Evolutionary conservation across 306 rosid species (phyloP).

Genomic region (Trichosanthes truncata): DNA sequence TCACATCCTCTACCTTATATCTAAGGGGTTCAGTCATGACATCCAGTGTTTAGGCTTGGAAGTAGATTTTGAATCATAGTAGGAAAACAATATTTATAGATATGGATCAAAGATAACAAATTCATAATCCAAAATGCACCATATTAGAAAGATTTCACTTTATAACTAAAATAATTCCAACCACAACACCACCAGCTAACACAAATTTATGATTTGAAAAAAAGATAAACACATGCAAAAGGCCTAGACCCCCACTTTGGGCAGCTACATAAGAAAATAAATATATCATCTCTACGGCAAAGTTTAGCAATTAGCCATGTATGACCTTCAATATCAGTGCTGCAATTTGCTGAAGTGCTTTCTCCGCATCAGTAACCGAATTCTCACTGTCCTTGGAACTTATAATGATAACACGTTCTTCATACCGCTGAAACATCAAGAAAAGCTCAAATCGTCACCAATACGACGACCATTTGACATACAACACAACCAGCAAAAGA

Average conservation of each 20-base stretch:
- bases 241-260: neutral
- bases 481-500: neutral
- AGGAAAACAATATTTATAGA: neutral
- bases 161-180: neutral
- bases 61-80: neutral
- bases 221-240: neutral
- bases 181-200: neutral
- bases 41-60: neutral
- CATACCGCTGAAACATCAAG: constrained; percentile 51
- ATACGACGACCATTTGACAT: neutral
- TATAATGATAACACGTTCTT: constrained; percentile 88
- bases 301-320: neutral
- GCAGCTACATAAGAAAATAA: neutral
- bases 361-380: constrained; percentile 66
- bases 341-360: constrained; percentile 72
- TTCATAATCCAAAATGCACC: neutral
- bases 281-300: neutral
- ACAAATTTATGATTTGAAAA: neutral
- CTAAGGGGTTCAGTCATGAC: neutral
- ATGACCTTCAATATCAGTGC: constrained; percentile 66
- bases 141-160: neutral
- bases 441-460: neutral
- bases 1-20: neutral
- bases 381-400: constrained; percentile 71
- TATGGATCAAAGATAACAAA: neutral